These are phyloP conservation scores for Fraxinus quadrangulata DNA, from an alignment of 257 asterid genomes.

Conservation along the genomic window DNA sequence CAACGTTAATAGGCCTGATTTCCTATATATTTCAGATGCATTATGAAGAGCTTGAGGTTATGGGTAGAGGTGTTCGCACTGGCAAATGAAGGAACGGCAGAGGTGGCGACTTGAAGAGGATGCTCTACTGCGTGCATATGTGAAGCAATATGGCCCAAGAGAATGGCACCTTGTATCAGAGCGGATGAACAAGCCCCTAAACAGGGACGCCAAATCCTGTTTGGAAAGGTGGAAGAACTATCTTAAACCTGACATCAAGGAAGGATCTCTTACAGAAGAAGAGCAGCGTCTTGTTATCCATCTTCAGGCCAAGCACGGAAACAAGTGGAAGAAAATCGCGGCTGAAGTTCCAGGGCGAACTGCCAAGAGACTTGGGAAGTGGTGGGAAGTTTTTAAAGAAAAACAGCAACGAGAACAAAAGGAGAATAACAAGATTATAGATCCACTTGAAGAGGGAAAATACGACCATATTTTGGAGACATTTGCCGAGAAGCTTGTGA, in stretches of 20 bases:
- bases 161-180: slow-evolving; percentile 71
- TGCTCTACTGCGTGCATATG: slow-evolving; percentile 37
- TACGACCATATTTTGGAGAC: slow-evolving; percentile 46
- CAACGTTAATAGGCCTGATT: no score
- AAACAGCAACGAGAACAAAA: slow-evolving; percentile 57
- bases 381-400: slow-evolving; percentile 42
- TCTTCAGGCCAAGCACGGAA: slow-evolving; percentile 63
- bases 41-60: slow-evolving; percentile 51
- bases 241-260: slow-evolving; percentile 42
- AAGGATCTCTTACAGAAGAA: slow-evolving; percentile 40
- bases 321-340: slow-evolving; percentile 79
- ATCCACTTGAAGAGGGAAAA: slow-evolving; percentile 56
- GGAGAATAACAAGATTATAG: slow-evolving; percentile 35
- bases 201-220: slow-evolving; percentile 69
- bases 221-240: slow-evolving; percentile 50
- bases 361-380: slow-evolving; percentile 40
- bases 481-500: slow-evolving; percentile 51
- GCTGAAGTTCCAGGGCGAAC: slow-evolving; percentile 61
- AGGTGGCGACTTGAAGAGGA: slow-evolving; percentile 47
- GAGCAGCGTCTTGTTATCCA: slow-evolving; percentile 52
- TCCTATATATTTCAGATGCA: slow-evolving; percentile 21
- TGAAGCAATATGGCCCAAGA: slow-evolving; percentile 45
- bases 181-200: slow-evolving; percentile 54
- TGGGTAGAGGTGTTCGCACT: slow-evolving; percentile 41
- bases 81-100: slow-evolving; percentile 67